Base-by-base conservation (phyloP, 805 yeast species). In the Candida ficus region DNA sequence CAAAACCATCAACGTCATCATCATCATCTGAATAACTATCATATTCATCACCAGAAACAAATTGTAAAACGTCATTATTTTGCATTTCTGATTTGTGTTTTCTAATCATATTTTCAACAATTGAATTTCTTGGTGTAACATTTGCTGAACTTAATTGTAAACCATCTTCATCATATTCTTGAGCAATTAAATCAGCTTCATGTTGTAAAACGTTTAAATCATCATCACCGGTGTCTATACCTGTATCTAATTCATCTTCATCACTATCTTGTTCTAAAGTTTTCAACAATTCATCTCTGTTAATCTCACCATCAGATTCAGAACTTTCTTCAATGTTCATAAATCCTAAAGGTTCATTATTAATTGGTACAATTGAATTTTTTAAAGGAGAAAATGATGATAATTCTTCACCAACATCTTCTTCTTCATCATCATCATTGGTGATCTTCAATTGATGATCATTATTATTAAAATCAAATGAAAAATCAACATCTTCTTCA, bases 341-440 rank as follows among this genome's bases (percentile, higher is more conserved):
- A 16, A 53, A 46, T 0, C 55, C 53, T 22, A 48, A 27, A n/a
- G 56, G 46, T 36, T 52, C 54, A 35, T 44, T 50, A 1, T 44
- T 31, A 12, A 49, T 43, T 14, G 52, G 33, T 6, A 48, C 32
- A 19, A 32, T 53, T 16, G 28, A 26, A 19, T 50, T 43, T 29
- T 41, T 41, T 4, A 41, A 18, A n/a, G 44, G 44, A 10, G 44
- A 41, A 10, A 41, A 33, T 5, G 27, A 32, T 10, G 19, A 20
- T 2, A 72, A 60, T 33, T 74, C 83, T 55, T 78, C 85, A 17
- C 85, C 85, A 20, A 78, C 66, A 57, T 77, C 84, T 54, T 78
- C 85, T 34, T 76, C 76, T 33, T 68, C 66, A 9, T 61, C 49
- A 34, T 33, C 38, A 39, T 33, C 38, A 39, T 47, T 41, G 26